A percentile compares a stretch with the other conserved stretches of the same genome.
These are phyloP conservation scores for Kappamyces sp. DNA, from an alignment of 192 early-diverging fungal species.

Conservation along the genomic window DNA sequence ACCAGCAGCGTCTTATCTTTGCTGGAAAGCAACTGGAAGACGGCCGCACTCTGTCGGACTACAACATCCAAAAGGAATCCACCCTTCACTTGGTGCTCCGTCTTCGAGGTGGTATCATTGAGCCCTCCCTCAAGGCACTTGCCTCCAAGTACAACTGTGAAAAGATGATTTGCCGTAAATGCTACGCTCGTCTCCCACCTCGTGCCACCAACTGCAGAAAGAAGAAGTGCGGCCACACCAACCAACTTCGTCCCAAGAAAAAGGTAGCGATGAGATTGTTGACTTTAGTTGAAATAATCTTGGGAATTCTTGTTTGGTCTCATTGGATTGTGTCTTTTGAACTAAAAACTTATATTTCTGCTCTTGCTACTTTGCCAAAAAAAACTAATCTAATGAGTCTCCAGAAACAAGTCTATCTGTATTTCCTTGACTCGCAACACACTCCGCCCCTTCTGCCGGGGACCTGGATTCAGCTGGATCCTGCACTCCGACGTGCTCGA, in stretches of 20 bases:
- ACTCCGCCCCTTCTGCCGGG: too few species aligned
- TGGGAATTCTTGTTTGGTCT: conserved; percentile 5
- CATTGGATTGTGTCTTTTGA: conserved; percentile 1
- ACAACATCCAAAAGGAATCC: conserved; percentile 99
- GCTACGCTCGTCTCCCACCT: conserved; percentile 98
- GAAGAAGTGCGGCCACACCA: conserved; percentile 99
- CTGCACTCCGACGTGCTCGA: too few species aligned
- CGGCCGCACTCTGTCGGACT: conserved; percentile 94
- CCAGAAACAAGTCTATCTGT: too few species aligned
- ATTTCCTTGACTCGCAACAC: too few species aligned
- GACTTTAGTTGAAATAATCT: conserved; percentile 65
- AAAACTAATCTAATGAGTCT: too few species aligned
- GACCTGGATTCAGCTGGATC: too few species aligned
- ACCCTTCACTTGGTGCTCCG: conserved; percentile 95
- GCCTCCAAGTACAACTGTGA: conserved; percentile 99
- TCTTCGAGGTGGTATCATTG: conserved; percentile 96
- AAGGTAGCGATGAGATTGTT: conserved; percentile 32
- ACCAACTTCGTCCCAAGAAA: conserved; percentile 99
- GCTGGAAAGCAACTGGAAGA: conserved; percentile 99
- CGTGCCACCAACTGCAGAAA: conserved; percentile 99
- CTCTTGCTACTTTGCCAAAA: too few species aligned
- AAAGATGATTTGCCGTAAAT: conserved; percentile 99
- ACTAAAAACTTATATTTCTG: not conserved
- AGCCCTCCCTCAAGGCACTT: conserved; percentile 96
- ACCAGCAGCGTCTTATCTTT: conserved; percentile 99